phyloP scores from a whole-genome alignment of 78 protist genomes.

The Corallochytrium limacisporum region DNA sequence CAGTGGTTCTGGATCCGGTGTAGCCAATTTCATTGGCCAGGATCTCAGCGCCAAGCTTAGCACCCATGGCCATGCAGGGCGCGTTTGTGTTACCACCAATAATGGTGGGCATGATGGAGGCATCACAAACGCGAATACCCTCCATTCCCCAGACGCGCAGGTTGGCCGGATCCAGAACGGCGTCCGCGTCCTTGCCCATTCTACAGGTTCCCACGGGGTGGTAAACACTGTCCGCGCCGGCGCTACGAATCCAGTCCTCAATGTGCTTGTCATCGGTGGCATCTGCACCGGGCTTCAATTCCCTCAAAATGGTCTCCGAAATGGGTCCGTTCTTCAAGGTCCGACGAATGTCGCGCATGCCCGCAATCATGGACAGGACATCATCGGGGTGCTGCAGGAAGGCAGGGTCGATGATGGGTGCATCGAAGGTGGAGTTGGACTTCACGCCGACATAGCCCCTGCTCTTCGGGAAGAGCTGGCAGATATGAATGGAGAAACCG shows the following conservation, averaged over 20 bases:
- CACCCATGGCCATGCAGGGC: slow-evolving; percentile 47
- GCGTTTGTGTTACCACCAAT: not conserved
- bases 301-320: not conserved
- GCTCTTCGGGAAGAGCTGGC: slow-evolving; percentile 1
- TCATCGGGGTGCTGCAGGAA: not conserved
- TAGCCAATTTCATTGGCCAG: too few species aligned
- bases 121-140: slow-evolving; percentile 39
- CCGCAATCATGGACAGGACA: not conserved
- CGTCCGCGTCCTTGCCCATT: slow-evolving; percentile 41
- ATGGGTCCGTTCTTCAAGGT: not conserved
- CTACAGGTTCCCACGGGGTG: slow-evolving; percentile 28
- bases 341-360: not conserved
- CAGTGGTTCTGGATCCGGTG: too few species aligned
- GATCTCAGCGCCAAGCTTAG: slow-evolving; percentile 27
- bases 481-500: not conserved
- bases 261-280: not conserved
- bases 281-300: too few species aligned
- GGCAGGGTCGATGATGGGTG: not conserved
- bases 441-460: not conserved
- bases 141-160: slow-evolving; percentile 15
- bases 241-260: not conserved
- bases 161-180: slow-evolving; percentile 49
- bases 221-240: not conserved
- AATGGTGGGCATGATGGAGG: slow-evolving; percentile 48
- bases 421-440: not conserved